Base-by-base conservation (phyloP, 1,284 basidiomycete species). In the Coniophora puteana region DNA sequence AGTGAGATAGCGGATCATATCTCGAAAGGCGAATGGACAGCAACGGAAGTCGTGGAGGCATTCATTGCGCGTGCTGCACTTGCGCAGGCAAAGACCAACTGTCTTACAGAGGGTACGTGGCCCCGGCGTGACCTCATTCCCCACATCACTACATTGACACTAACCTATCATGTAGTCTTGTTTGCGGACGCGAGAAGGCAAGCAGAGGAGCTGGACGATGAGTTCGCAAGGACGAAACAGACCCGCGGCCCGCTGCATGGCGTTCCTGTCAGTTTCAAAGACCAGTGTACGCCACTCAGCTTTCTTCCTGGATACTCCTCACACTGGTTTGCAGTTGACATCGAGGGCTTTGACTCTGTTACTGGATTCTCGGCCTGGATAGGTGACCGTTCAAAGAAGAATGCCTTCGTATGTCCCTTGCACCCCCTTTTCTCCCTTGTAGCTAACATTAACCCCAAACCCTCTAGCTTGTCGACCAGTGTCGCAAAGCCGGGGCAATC, bases 191-290 rank as follows among this genome's bases (percentile, higher is more conserved):
- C 86, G 4, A 68, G 78, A n/a, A 57, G 70, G 43, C 71, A 74
- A 44, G 88, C 87, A 0, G 64, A 66, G 32, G 69, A 70, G 27
- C 71, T 91, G 3, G 89, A 92, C 53, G 63, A 65, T 4, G 78
- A 86, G 48, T 89, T 85, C 52, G 68, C 71, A 2, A 49, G 55
- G 12, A 86, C 82, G 0, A 76, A 76, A 33, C 66, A 66, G 45
- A 53, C 89, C 20, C 71, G 72, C 14, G 92, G 92, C 0, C 79
- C 79, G 8, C 69, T 93, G 26, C 88, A 89, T 57, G 91, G 91
- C 21, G 78, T 95, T 13, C 93, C 92, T 4, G 75, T 90, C 40
- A 78, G 80, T 59, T 63, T 85, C 55, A 87, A 94, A 58, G 76
- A 93, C 57, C 71, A 75, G 57, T 80, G 77, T 81, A 56, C 46